Evolutionary conservation across 192 early-diverging fungal species (phyloP).

Genomic region (Chytriomyces sp.): DNA sequence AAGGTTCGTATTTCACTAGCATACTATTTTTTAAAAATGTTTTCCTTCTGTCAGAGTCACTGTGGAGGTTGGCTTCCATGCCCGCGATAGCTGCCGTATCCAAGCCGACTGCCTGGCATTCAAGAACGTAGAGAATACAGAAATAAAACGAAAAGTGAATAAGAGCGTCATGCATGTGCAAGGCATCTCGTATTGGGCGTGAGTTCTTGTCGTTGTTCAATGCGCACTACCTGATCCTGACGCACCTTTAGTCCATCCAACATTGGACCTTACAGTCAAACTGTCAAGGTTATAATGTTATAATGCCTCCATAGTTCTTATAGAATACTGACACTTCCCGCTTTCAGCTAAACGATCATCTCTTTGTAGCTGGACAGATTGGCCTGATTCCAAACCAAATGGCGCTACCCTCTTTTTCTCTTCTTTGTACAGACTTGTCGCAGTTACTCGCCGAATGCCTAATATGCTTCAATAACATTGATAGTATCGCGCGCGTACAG

Average conservation of each 20-base stretch:
- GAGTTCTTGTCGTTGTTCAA: conserved; percentile 11
- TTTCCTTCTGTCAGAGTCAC: conserved; percentile 57
- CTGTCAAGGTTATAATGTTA: conserved; percentile 52
- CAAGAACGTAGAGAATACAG: conserved; percentile 3
- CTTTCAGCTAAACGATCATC: conserved; percentile 55
- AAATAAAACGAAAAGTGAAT: neutral
- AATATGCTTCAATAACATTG: conserved; percentile 58
- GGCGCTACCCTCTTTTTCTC: conserved; percentile 48
- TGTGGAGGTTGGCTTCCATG: conserved; percentile 48
- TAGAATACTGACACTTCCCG: neutral
- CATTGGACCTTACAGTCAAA: conserved; percentile 84
- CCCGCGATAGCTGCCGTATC: conserved; percentile 44
- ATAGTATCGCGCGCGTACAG: conserved; percentile 47
- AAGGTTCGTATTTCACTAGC: conserved; percentile 43
- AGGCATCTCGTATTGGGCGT: conserved; percentile 86
- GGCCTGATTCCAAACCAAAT: conserved; percentile 70
- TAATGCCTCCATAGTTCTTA: neutral
- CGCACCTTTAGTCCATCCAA: conserved; percentile 65
- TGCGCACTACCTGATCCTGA: neutral
- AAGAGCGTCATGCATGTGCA: conserved; percentile 70
- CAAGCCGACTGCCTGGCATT: conserved; percentile 70
- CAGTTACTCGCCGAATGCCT: conserved; percentile 54
- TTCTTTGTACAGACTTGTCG: conserved; percentile 7
- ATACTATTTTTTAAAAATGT: neutral
- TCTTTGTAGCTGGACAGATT: conserved; percentile 80